Percentiles rank a stretch among this genome's conserved stretches.
Conservation (phyloP, 345 rosid genomes). For the Moricandia arvensis region DNA sequence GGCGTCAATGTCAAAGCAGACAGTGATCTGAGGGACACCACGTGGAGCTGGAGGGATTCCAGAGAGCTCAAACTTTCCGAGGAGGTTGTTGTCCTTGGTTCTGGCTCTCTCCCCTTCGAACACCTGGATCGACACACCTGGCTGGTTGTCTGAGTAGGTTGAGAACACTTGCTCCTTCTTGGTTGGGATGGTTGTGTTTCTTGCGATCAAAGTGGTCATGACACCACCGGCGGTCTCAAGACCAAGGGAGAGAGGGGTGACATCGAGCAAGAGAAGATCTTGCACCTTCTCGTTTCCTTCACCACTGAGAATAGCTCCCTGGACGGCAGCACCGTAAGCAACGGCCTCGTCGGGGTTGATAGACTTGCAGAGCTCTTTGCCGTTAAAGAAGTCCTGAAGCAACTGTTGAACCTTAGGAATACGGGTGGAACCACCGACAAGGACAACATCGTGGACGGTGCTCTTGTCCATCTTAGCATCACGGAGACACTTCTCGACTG, state of each 20-base stretch:
- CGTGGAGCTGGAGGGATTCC: constrained; percentile 82
- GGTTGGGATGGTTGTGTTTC: constrained; percentile 74
- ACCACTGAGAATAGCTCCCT: constrained; percentile 77
- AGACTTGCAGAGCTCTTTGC: constrained; percentile 80
- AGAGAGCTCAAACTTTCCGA: constrained; percentile 75
- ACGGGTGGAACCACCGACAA: constrained; percentile 78
- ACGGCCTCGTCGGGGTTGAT: constrained; percentile 86
- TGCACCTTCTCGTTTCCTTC: constrained; percentile 89
- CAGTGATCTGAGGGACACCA: constrained; percentile 78
- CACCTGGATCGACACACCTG: constrained; percentile 79
- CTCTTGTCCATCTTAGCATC: constrained; percentile 83
- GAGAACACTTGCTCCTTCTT: constrained; percentile 78
- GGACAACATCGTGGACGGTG: constrained; percentile 63
- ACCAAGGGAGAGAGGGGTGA: constrained; percentile 77
- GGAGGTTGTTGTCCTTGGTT: constrained; percentile 75
- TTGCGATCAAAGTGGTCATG: constrained; percentile 73
- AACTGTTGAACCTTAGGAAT: constrained; percentile 80
- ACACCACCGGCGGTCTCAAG: constrained; percentile 79
- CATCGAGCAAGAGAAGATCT: constrained; percentile 68
- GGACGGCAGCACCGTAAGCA: constrained; percentile 86
- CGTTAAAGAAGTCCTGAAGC: constrained; percentile 73
- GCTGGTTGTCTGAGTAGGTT: constrained; percentile 75
- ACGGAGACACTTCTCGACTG: constrained; percentile 64
- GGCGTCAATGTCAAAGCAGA: constrained; percentile 78
- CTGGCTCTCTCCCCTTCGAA: constrained; percentile 81